Evolutionary conservation across 495 filamentous ascomycete genomes (phyloP), one percentile per base, ranked within the genome.

Genomic region (Penicillium maclennaniae): DNA sequence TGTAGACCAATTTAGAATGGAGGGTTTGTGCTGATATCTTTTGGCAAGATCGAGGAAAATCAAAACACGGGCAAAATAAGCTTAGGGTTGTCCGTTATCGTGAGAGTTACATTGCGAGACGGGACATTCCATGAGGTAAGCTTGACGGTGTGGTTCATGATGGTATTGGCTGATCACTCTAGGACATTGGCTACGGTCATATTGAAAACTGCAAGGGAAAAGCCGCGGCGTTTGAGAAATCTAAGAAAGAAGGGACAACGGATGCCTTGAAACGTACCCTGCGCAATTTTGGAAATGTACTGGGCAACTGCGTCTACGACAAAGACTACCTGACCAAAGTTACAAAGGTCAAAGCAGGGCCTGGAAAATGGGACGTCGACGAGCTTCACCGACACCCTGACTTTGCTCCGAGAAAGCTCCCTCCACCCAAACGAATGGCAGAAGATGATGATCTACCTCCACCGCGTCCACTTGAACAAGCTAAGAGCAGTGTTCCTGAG

Each of bases 241-340:
- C 92, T 1, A 97, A 97, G 73, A 98, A 98, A 66, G 91, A 97
- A 72, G 95, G 88, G 6, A 95, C 91, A 17, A 97, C 93, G 19
- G 93, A 98, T 76, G 92, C 81, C 0, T 69, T 97, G 55, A 98
- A 98, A 70, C 81, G 93, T 50, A 82, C 95, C 9, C 67, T 98
- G 56, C 81, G 92, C 23, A 96, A 85, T 53, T 98, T 98, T 70
- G 93, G 93, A 40, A 98, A 98, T 62, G 85, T 97, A 14, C 78
- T 98, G 51, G 93, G 93, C 16, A 97, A 97, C 68, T 98, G 93
- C 72, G 83, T 98, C 49, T 96, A 97, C 74, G 93, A 98, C 67
- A 97, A 96, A 63, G 83, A 92, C 42, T 98, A 95, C 68, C 71
- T 97, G 51, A 70, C 80, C 34, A 89, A 89, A 65, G 87, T 97